Base-by-base conservation (phyloP, 257 asterid genomes). In the Plantago ovata region DNA sequence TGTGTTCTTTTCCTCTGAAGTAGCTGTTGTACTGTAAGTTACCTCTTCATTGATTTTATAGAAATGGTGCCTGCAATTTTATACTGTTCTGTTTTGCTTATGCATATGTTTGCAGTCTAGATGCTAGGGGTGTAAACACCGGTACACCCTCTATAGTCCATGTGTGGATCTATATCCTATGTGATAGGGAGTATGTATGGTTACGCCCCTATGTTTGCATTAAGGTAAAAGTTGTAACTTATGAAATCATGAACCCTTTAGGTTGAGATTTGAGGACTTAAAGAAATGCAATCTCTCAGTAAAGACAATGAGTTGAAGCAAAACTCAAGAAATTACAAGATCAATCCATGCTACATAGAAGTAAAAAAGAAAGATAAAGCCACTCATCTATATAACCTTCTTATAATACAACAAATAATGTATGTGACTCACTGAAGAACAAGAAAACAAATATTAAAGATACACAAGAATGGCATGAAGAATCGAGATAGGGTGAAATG, bases 1-100 rank as follows among this genome's bases (percentile, higher is more conserved):
- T 20, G 42, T 51, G 19, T 62, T 42, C 54, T 62, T 62, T 43
- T 44, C 39, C 65, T 15, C 59, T 38, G 56, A 51, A 13, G 10
- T 51, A 16, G 24, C 45, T 56, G 39, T 15, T 48, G 42, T 56
- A 38, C 9, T 47, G 67, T 65, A 28, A 11, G 63, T 53, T 23
- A 22, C 10, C 6, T 13, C 38, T 51, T 33, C 33, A 39, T 43
- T 33, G 33, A 52, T 56, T 55, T 67, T 24, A 53, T 14, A 11
- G 14, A 53, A 49, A n/a, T 28, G 7, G 0, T 3, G 7, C 7
- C 36, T 28, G 36, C 24, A 10, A 32, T 9, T 48, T 48, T n/a
- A 44, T n/a, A 9, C 6, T 47, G 13, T 19, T 47, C 12, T 45
- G 51, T 28, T 28, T 3, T 28, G 36, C 36, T 28, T 3, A 28